Evolutionary conservation across 2,329 filamentous ascomycete species (phyloP), one percentile per base, ranked within the genome.

Genomic region (Colletotrichum sp.): DNA sequence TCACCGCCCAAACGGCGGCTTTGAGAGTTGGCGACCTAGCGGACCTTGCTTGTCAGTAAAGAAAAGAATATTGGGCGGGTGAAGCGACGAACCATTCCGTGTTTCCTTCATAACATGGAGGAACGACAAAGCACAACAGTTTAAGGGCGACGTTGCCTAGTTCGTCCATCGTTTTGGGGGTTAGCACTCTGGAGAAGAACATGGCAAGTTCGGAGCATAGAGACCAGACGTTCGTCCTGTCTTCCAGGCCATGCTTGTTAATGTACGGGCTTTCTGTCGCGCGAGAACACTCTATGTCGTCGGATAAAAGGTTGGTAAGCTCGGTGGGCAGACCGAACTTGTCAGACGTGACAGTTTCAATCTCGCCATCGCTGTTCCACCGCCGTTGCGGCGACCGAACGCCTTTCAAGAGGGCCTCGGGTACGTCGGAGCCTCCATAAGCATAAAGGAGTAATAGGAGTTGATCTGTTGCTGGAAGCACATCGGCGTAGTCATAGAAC

Each of bases 91-190:
- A 83, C 83, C 83, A 84, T 16, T 78, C 76, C 4, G 77, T 77
- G 24, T 83, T 82, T 8, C 83, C 83, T 61, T 84, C 82, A 15
- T 81, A 83, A 36, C 81, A 82, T 5, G 80, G 82, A 5, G 83
- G 83, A 13, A 80, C 82, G 2, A 78, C 76, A 58, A 82, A 83
- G 26, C 81, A 84, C 0, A 84, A 8, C 0, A 84, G 48, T 3
- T 74, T 79, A 0, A 84, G 34, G 0, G 79, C 80, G 1, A 78
- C 72, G 0, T 67, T 69, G 1, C 76, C 72, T n/a, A 81, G 76
- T 2, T 80, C 77, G 21, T 81, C 79, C 4, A 66, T 26, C 0
- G 79, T 80, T 6, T 79, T 76, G 0, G 79, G 67, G 0, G 75
- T 5, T 18, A 73, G 7, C 4, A 18, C 65, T 8, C 71, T 26